Base-by-base conservation (phyloP, 805 yeast species). In the Schizosaccharomyces octosporus region DNA sequence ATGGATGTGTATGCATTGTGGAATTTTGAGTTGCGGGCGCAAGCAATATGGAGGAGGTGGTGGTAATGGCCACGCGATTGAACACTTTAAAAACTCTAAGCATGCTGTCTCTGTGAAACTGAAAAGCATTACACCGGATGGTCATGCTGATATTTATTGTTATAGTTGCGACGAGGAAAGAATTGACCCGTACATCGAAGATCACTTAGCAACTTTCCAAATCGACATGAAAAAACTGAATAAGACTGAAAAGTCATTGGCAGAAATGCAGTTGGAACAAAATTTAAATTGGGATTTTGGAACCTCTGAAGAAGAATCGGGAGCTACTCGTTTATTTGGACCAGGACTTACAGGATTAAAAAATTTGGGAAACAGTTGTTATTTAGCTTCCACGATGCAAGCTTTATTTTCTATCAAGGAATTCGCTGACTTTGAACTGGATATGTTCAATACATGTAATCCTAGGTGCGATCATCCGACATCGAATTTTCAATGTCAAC, bases 1-100 rank as follows among this genome's bases (percentile, higher is more conserved):
- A 59, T 93, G 99, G 99, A 75, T 93, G 19, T 93, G 99, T 73
- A 72, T 93, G 58, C 79, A 79, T 59, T 93, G 98, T 76, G 98
- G 98, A 1, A 73, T 78, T n/a, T 67, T 88, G 11, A 96, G 96
- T 4, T 93, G 99, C 73, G 99, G 99, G 5, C 76, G 99, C 65
- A 82, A 82, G 41, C 98, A 93, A 71, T 87, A 85, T 68, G 98
- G 97, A 43, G 90, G 94, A 29, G 80, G 85, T 13, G 84, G 88
- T n/a, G 99, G 99, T 5, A 81, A 90, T 68, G 82, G 95, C 0
- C 98, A 93, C 70, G 97, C 95, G 0, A 73, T 90, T 63, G 69
- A 71, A 0, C 99, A 93, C 71, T 83, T 70, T 67, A 79, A 83
- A 48, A 61, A 68, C 13, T 65, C 79, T 0, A 75, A 74, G 0